Evolutionary conservation across 2,329 filamentous ascomycete species (phyloP), one percentile per base, ranked within the genome.

Genomic region (Xylaria sp.): DNA sequence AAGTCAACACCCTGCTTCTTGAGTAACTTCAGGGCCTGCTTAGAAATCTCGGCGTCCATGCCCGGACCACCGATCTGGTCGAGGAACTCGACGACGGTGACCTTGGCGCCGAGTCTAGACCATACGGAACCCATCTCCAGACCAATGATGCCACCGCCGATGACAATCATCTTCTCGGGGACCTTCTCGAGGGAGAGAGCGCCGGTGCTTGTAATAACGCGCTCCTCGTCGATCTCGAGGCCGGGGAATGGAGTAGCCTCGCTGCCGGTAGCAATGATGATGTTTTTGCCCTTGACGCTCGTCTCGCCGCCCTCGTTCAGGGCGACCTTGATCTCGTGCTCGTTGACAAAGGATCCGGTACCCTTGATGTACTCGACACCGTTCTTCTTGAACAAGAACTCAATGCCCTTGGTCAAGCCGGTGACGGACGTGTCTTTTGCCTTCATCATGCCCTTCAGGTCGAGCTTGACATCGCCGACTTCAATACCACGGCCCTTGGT

Each of bases 361-460:
- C 96, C 96, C 86, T 97, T 97, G 84, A 98, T 87, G 83, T 98
- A 99, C 80, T 98, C 94, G 74, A 97, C 96, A 72, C 93, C 93
- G 85, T 99, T 99, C 89, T 99, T 98, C 90, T 98, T 98, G 84
- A 99, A 91, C 72, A 99, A 86, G 81, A 95, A 99, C 83, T 99
- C 96, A 73, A 99, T 92, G 81, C 96, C 96, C 87, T 98, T 98
- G 73, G 96, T 99, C 74, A 99, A 85, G 58, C 94, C 90, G 46
- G 85, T 82, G 71, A 99, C 96, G 60, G 96, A 97, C 41, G 90
- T 91, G 60, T 99, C 95, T 86, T 99, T 99, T 68, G 96, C 94
- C 86, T 97, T 97, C 94, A 99, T 97, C 89, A 99, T 94, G 81
- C 96, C 91, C 77, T 86, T 83, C 53, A 99, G 88, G 87, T 99